Percentiles rank a stretch among this genome's conserved stretches.
Evolutionary conservation across 2,329 filamentous ascomycete species (phyloP).

Genomic region (Fusarium sp.): DNA sequence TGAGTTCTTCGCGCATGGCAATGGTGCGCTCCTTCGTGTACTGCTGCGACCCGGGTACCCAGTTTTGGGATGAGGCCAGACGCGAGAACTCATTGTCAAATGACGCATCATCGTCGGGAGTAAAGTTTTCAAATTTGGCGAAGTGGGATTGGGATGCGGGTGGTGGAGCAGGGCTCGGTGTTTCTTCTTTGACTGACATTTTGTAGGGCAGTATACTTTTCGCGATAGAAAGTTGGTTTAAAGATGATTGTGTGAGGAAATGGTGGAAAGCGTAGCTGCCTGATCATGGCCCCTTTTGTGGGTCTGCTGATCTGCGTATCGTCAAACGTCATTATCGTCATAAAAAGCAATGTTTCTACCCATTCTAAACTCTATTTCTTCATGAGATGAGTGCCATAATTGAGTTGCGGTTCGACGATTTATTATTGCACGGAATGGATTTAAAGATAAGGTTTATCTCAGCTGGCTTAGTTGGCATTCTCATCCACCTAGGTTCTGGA

Average conservation of each 20-base stretch:
- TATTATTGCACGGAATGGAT: too few relatives aligned
- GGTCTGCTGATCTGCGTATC: too few relatives aligned
- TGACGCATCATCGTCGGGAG: constrained; percentile 45
- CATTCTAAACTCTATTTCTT: too few relatives aligned
- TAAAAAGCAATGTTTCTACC: too few relatives aligned
- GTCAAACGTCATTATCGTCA: too few relatives aligned
- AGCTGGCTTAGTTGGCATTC: too few relatives aligned
- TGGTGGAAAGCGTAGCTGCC: too few relatives aligned
- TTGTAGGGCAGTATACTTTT: neutral
- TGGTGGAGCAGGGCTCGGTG: neutral
- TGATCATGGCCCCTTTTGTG: too few relatives aligned
- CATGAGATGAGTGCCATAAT: too few relatives aligned
- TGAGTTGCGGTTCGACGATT: too few relatives aligned
- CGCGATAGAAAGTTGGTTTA: neutral
- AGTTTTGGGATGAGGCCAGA: constrained; percentile 51
- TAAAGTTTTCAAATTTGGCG: constrained; percentile 49
- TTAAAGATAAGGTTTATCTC: too few relatives aligned
- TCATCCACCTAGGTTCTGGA: too few relatives aligned
- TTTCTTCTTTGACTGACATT: neutral
- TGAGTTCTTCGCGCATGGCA: constrained; percentile 49
- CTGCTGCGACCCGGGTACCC: constrained; percentile 48
- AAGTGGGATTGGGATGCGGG: constrained; percentile 51
- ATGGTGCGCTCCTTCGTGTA: constrained; percentile 52
- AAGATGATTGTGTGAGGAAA: neutral
- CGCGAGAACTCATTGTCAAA: constrained; percentile 52